phyloP scores from a whole-genome alignment of 768 basidiomycete species.

The Holtermannia corniformis region DNA sequence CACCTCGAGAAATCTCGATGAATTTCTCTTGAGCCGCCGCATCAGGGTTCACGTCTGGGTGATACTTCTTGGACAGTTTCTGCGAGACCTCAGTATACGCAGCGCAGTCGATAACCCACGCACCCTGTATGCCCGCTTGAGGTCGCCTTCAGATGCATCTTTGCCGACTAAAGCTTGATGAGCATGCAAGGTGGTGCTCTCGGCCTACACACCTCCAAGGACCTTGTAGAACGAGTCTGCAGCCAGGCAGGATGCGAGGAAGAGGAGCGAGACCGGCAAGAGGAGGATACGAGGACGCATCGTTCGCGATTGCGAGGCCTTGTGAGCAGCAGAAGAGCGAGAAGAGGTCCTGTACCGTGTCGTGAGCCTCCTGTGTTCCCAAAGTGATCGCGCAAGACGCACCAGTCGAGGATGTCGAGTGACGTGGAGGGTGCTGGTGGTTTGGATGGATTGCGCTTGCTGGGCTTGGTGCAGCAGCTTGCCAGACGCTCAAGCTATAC shows the following conservation, averaged over 20 bases:
- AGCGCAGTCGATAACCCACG: not conserved
- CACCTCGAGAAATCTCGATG: conserved; percentile 83
- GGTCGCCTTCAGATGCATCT: conserved; percentile 77
- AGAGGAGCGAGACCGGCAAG: conserved; percentile 16
- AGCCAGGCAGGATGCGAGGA: conserved; percentile 24
- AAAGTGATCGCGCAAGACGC: too few species aligned
- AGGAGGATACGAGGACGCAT: conserved; percentile 14
- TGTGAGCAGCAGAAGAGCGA: too few species aligned
- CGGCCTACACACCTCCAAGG: conserved; percentile 63
- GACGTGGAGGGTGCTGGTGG: too few species aligned
- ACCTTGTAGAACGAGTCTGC: conserved; percentile 53
- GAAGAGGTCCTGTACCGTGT: too few species aligned
- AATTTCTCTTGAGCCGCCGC: conserved; percentile 69
- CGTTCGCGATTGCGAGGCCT: too few species aligned
- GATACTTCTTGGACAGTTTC: conserved; percentile 72
- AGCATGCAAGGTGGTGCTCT: conserved; percentile 1
- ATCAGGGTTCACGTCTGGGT: conserved; percentile 93
- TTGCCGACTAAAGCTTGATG: conserved; percentile 49
- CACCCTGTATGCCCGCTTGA: conserved; percentile 77
- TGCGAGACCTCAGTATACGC: not conserved
- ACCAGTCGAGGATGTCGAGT: too few species aligned
- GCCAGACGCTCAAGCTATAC: too few species aligned
- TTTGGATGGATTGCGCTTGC: too few species aligned
- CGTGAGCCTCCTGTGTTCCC: too few species aligned
- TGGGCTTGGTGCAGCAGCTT: too few species aligned